Percentiles rank a stretch among this genome's conserved stretches.
phyloP scores from a whole-genome alignment of 192 early-diverging fungal genomes.

The Backusella parvicylindrica region DNA sequence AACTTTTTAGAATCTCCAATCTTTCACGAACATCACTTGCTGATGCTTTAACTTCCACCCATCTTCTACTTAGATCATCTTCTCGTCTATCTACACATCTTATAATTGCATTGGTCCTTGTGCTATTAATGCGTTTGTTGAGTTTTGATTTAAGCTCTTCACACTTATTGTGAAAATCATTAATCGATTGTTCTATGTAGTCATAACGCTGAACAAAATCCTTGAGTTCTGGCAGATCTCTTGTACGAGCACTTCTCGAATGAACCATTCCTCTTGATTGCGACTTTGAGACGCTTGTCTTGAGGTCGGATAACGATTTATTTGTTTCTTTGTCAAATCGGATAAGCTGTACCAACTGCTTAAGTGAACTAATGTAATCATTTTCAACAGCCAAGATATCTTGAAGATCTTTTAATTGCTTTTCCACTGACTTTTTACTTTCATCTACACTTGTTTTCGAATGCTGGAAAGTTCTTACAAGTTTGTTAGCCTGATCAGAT shows the following conservation, averaged over 20 bases:
- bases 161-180: not conserved
- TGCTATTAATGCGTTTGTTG: slow-evolving; percentile 12
- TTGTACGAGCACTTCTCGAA: not conserved
- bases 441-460: not conserved
- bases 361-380: slow-evolving; percentile 17
- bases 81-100: slow-evolving; percentile 13
- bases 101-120: slow-evolving; percentile 3
- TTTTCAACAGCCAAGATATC: slow-evolving; percentile 8
- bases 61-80: slow-evolving; percentile 5
- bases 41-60: slow-evolving; percentile 10
- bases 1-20: slow-evolving; percentile 8
- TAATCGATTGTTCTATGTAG: not conserved
- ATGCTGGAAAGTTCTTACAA: slow-evolving; percentile 4
- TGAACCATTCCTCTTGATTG: not conserved
- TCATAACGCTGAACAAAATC: slow-evolving; percentile 11
- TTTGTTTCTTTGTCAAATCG: slow-evolving; percentile 7
- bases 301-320: not conserved
- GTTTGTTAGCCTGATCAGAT: not conserved
- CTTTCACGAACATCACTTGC: slow-evolving; percentile 13
- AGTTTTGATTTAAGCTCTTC: slow-evolving; percentile 14
- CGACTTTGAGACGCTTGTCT: not conserved
- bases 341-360: not conserved
- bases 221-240: slow-evolving; percentile 10
- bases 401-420: slow-evolving; percentile 11
- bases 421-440: slow-evolving; percentile 4